Conservation (phyloP, 2,329 filamentous ascomycete species). For the Fusarium sp. region DNA sequence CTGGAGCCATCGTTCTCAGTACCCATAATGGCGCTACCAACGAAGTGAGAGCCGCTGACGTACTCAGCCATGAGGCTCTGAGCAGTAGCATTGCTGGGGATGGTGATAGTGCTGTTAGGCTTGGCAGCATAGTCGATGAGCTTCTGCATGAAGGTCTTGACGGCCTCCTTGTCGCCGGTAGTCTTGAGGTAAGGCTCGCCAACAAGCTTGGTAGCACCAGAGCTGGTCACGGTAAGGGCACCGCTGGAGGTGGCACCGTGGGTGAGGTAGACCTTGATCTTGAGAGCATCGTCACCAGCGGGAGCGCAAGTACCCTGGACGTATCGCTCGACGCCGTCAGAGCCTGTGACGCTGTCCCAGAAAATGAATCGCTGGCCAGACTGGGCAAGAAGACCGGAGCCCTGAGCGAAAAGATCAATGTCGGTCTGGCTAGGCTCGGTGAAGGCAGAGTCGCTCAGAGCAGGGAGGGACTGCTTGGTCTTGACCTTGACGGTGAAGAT, state of each 20-base stretch:
- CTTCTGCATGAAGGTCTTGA: constrained; percentile 64
- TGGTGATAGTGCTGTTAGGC: constrained; percentile 69
- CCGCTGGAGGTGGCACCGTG: constrained; percentile 64
- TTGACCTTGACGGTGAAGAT: constrained; percentile 55
- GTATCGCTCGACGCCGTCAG: constrained; percentile 56
- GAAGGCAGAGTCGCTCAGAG: constrained; percentile 39
- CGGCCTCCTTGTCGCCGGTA: constrained; percentile 56
- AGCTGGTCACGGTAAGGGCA: constrained; percentile 57
- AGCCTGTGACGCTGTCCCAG: constrained; percentile 60
- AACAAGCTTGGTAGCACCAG: constrained; percentile 59
- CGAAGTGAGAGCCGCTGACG: constrained; percentile 65
- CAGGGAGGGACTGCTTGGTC: constrained; percentile 60
- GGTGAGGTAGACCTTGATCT: constrained; percentile 64
- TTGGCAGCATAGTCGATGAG: constrained; percentile 75
- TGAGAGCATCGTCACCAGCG: constrained; percentile 58
- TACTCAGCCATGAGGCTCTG: constrained; percentile 68
- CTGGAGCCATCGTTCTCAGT: constrained; percentile 65
- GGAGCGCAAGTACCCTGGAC: constrained; percentile 63
- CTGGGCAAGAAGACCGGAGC: constrained; percentile 59
- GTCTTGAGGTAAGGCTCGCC: constrained; percentile 55
- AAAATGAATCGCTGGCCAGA: constrained; percentile 62
- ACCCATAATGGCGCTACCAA: constrained; percentile 73
- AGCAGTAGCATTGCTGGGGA: constrained; percentile 60
- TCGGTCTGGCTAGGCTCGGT: constrained; percentile 48
- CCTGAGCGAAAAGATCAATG: constrained; percentile 53